Evolutionary conservation across 1,284 basidiomycete species (phyloP).

Genomic region (Phylloporus sp.): DNA sequence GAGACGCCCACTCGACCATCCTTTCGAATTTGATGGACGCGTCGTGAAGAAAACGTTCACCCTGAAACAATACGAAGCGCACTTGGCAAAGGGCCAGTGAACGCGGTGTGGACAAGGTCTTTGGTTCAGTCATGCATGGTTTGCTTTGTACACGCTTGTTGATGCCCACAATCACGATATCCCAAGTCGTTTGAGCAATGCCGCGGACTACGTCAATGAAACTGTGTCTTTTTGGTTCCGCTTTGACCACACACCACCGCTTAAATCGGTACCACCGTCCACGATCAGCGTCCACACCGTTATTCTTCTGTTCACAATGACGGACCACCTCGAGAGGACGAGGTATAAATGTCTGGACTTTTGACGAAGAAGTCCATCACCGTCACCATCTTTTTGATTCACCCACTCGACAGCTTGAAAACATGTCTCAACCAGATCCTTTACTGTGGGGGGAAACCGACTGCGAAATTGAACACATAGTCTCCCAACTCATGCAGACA

Average conservation of each 20-base stretch:
- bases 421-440: conserved; percentile 12
- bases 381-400: too few relatives aligned
- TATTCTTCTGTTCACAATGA: conserved; percentile 12
- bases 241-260: too few relatives aligned
- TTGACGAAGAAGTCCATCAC: neutral
- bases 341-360: conserved; percentile 17
- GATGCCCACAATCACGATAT: conserved; percentile 6
- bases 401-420: conserved; percentile 1
- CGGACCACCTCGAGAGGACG: neutral
- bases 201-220: neutral
- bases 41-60: conserved; percentile 71
- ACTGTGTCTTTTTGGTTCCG: neutral
- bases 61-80: conserved; percentile 66
- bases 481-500: neutral
- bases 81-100: conserved; percentile 47
- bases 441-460: neutral
- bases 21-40: conserved; percentile 1
- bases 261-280: neutral
- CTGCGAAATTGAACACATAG: conserved; percentile 10
- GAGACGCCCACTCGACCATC: conserved; percentile 9
- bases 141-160: conserved; percentile 4
- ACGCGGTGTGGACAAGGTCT: neutral
- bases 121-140: neutral
- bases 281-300: neutral
- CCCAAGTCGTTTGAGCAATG: conserved; percentile 13